Evolutionary conservation across 257 asterid species (phyloP).

Genomic region (Craterostigma plantagineum): DNA sequence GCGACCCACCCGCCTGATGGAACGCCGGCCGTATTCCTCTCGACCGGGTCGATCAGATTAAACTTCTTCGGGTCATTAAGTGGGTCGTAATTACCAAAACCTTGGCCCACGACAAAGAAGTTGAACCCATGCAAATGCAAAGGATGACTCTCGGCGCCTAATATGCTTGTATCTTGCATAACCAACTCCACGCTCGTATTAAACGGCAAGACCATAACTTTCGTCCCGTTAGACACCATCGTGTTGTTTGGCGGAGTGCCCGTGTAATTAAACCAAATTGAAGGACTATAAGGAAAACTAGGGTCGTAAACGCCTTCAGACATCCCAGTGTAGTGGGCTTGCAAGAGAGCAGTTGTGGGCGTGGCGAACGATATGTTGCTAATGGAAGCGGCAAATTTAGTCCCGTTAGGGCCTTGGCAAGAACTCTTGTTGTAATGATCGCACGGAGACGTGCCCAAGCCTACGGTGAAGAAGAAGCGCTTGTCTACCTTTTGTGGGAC

Average conservation of each 20-base stretch:
- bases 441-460: conserved; percentile 24
- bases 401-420: conserved; percentile 33
- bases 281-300: conserved; percentile 11
- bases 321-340: conserved; percentile 15
- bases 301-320: conserved; percentile 13
- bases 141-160: conserved; percentile 19
- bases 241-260: conserved; percentile 17
- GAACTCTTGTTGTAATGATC: conserved; percentile 6
- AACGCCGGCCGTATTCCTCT: conserved; percentile 20
- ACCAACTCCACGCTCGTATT: conserved; percentile 19
- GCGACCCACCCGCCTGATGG: conserved; percentile 19
- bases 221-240: conserved; percentile 12
- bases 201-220: conserved; percentile 12
- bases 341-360: conserved; percentile 23
- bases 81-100: conserved; percentile 12
- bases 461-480: conserved; percentile 25
- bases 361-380: conserved; percentile 28
- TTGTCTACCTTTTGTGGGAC: conserved; percentile 21
- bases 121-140: conserved; percentile 22
- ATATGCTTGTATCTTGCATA: conserved; percentile 18
- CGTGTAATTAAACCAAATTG: conserved; percentile 12
- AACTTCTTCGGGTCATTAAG: conserved; percentile 15
- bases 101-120: conserved; percentile 15
- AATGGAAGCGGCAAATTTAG: conserved; percentile 23
- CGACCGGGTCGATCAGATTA: conserved; percentile 16